Conservation (phyloP, 2,329 filamentous ascomycete species). For the Neobulgaria alba region DNA sequence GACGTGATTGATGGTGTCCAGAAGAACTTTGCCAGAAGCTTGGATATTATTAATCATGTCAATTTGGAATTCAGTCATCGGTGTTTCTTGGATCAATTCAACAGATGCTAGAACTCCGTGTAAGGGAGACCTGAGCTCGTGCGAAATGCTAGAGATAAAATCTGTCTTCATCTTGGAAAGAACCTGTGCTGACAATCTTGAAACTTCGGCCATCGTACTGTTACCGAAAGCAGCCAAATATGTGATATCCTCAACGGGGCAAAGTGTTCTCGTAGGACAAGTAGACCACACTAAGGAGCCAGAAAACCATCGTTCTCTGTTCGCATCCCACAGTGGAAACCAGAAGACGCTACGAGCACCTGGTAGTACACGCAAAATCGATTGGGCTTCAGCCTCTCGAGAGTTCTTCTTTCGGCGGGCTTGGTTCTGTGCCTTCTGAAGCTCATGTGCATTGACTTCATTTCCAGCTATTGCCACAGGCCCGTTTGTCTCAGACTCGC, state of each 20-base stretch:
- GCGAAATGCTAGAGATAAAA: slow-evolving; percentile 50
- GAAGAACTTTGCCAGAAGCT: slow-evolving; percentile 41
- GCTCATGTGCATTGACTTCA: slow-evolving; percentile 1
- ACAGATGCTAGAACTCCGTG: slow-evolving; percentile 49
- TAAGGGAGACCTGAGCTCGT: slow-evolving; percentile 52
- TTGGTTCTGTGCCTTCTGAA: slow-evolving; percentile 4
- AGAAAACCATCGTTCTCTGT: slow-evolving; percentile 39
- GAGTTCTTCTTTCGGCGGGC: slow-evolving; percentile 15
- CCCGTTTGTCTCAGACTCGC: slow-evolving; percentile 18
- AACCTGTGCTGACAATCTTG: slow-evolving; percentile 37
- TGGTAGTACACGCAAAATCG: slow-evolving; percentile 32
- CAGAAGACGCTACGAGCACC: slow-evolving; percentile 38
- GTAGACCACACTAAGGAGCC: slow-evolving; percentile 42
- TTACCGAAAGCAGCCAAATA: slow-evolving; percentile 44
- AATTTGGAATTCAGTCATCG: slow-evolving; percentile 37
- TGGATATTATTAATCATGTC: slow-evolving; percentile 42
- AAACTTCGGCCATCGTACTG: slow-evolving; percentile 48
- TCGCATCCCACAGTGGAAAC: slow-evolving; percentile 40
- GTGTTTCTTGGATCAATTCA: slow-evolving; percentile 45
- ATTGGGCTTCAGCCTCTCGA: slow-evolving; percentile 23
- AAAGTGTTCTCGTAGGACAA: slow-evolving; percentile 35
- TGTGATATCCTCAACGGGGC: slow-evolving; percentile 39
- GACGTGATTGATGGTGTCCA: slow-evolving; percentile 45
- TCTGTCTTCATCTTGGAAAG: slow-evolving; percentile 35
- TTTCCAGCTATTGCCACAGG: slow-evolving; percentile 3